Evolutionary conservation across 176 grass and related monocot species (phyloP), one percentile per base, ranked within the genome.

Genomic region (Lolium rigidum): DNA sequence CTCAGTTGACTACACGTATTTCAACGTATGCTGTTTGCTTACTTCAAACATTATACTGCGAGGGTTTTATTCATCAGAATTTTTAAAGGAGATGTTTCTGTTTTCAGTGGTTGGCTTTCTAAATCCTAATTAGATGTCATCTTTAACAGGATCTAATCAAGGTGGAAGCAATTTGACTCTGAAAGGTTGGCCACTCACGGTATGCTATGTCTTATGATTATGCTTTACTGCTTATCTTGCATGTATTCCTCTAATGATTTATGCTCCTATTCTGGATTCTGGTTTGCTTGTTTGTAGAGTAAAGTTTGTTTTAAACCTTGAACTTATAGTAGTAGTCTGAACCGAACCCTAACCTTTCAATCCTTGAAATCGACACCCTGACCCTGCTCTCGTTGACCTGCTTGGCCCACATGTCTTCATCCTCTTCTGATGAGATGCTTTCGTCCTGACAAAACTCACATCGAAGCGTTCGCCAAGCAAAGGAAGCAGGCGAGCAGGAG

Each of bases 151-250:
- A 76, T 82, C 89, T 83, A 97, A 94, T 92, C 94, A 92, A 59
- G 74, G 75, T 86, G 94, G 89, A 64, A 94, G 76, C 74, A 97
- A 90, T 87, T 83, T 97, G 67, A 97, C 92, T 74, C 70, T 97
- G 70, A 97, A 97, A 90, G 94, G 94, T 52, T 97, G 94, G 94
- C 90, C 94, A 41, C 90, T 97, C 22, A 97, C 87, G 25, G 94
- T 97, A 90, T 86, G 85, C 75, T 88, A 44, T 28, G 59, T 37
- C 10, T 77, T 80, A 56, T 78, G 20, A 13, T 85, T 55, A 66
- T 15, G 39, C 18, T 26, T 18, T 83, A 44, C 76, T 78, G 44
- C 20, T 76, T 52, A 63, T 67, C 21, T 56, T 77, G 47, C n/a
- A 87, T 58, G 35, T 76, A 50, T 24, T 77, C 68, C 2, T 10